A percentile compares a stretch with the other conserved stretches of the same genome.
Evolutionary conservation across 108 stramenopile species (phyloP).

Genomic region (Aurantiochytrium sp.): DNA sequence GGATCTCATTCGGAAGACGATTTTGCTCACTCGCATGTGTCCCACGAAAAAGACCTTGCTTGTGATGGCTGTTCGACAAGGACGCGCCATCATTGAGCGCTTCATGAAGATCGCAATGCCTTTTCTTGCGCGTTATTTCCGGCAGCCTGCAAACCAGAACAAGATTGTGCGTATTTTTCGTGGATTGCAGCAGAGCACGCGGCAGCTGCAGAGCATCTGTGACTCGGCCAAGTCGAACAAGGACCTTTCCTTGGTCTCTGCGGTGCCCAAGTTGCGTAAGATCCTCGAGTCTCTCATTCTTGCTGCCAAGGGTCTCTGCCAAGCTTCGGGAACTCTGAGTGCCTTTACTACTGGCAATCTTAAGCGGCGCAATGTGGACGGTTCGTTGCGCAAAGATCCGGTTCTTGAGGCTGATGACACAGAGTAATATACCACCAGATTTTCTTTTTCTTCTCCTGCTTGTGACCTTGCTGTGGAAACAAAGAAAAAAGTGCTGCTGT

Average conservation of each 20-base stretch:
- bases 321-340: not conserved
- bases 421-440: not conserved
- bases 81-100: not conserved
- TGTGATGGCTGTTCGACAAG: not conserved
- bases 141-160: not conserved
- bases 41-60: not conserved
- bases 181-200: not conserved
- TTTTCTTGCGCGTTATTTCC: not conserved
- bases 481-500: too few species aligned
- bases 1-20: not conserved
- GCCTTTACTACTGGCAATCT: not conserved
- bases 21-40: not conserved
- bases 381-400: not conserved
- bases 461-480: too few species aligned
- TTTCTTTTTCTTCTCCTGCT: too few species aligned
- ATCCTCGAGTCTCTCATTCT: not conserved
- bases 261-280: not conserved
- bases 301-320: not conserved
- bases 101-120: conserved; percentile 14
- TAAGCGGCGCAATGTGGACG: conserved; percentile 7
- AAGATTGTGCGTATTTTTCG: not conserved
- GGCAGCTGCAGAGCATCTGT: conserved; percentile 14
- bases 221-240: not conserved
- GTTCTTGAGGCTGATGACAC: not conserved
- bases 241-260: not conserved